Conservation (phyloP, 2,329 filamentous ascomycete species). For the Aspergillus quadricinctus region DNA sequence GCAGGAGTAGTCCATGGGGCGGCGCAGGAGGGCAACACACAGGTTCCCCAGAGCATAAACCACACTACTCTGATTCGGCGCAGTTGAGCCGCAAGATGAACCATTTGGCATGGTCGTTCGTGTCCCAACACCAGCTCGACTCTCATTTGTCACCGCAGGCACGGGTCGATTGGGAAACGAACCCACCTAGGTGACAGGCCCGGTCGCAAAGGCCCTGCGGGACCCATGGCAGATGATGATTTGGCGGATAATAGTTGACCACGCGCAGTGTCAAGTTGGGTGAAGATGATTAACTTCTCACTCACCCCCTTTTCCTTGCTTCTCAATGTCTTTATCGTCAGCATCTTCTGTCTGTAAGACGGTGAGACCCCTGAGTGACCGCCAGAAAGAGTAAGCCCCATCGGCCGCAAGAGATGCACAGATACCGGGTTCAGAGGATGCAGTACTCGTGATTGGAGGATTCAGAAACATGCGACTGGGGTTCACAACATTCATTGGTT, state of each 20-base stretch:
- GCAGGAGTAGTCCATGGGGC: neutral
- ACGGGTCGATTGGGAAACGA: neutral
- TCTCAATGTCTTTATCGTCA: neutral
- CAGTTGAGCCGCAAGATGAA: neutral
- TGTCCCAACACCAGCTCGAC: neutral
- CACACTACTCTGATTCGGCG: neutral
- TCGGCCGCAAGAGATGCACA: neutral
- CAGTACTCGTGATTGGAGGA: neutral
- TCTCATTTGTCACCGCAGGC: neutral
- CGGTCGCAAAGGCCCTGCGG: neutral
- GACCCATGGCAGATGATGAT: neutral
- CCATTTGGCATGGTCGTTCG: neutral
- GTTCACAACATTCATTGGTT: neutral
- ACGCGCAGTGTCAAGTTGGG: neutral
- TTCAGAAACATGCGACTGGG: neutral
- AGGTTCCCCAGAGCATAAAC: neutral
- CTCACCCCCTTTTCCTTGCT: neutral
- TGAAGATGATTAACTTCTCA: neutral
- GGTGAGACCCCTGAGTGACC: neutral
- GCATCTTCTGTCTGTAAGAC: neutral
- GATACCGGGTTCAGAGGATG: neutral
- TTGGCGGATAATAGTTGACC: neutral
- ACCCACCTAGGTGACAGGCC: neutral
- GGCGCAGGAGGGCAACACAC: neutral
- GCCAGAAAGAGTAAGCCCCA: neutral